A percentile compares a stretch with the other conserved stretches of the same genome.
These are phyloP conservation scores for Sphagnum tenellum DNA, from an alignment of 225 moss, liverwort and hornwort species.

Conservation along the genomic window DNA sequence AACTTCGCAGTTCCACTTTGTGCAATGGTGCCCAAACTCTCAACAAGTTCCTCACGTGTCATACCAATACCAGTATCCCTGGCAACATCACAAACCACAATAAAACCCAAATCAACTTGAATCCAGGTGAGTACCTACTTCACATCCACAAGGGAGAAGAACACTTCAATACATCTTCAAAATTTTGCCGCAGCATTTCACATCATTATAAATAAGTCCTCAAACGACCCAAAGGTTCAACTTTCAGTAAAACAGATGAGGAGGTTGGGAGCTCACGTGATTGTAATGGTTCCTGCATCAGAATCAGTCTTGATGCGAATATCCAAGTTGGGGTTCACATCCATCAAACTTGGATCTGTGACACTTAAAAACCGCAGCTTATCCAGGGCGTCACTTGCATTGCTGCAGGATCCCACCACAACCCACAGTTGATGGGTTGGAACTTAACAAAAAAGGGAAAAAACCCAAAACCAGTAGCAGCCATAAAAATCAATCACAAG, in stretches of 20 bases:
- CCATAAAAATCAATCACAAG: neutral
- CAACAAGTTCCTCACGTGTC: constrained; percentile 77
- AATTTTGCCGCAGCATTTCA: too few relatives aligned
- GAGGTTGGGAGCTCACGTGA: constrained; percentile 35
- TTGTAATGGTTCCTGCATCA: constrained; percentile 71
- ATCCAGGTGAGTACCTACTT: too few relatives aligned
- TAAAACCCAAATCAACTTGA: neutral
- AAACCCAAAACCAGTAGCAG: neutral
- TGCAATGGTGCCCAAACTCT: constrained; percentile 88
- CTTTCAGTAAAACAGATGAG: too few relatives aligned
- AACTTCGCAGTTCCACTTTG: constrained; percentile 98
- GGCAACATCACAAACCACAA: constrained; percentile 1
- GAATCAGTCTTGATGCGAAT: constrained; percentile 69
- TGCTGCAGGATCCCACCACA: constrained; percentile 30
- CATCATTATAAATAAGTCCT: too few relatives aligned
- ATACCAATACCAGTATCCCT: constrained; percentile 94
- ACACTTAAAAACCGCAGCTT: constrained; percentile 93
- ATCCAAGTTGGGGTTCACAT: constrained; percentile 63
- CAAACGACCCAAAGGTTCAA: too few relatives aligned
- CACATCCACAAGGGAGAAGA: too few relatives aligned
- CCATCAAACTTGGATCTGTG: constrained; percentile 74
- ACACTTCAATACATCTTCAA: too few relatives aligned
- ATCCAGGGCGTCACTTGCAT: constrained; percentile 92
- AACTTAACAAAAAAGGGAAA: neutral
- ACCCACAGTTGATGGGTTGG: too few relatives aligned